Evolutionary conservation across 345 rosid genomes (phyloP).

Genomic region (Rhizophora apiculata): DNA sequence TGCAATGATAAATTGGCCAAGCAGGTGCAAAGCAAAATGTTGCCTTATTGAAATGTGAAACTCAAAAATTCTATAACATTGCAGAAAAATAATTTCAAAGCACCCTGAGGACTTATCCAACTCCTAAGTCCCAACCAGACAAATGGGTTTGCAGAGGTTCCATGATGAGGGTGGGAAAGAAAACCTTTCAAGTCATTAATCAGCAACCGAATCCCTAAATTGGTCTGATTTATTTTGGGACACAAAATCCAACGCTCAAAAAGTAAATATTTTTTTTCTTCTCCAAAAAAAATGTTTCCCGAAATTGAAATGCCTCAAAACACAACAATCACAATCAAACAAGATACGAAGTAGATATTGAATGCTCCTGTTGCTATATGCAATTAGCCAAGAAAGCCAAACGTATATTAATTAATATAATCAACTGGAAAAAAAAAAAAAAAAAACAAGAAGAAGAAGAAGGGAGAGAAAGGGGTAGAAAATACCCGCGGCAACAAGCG

Average conservation of each 20-base stretch:
- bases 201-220: too few species aligned
- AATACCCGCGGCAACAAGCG: constrained; percentile 81
- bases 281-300: background rate
- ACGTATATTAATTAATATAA: background rate
- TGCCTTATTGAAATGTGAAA: background rate
- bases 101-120: background rate
- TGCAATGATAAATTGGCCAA: background rate
- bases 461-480: too few species aligned
- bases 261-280: background rate
- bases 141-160: background rate
- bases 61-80: background rate
- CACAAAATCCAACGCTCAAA: background rate
- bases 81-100: background rate
- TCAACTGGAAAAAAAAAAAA: background rate
- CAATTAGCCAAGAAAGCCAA: background rate
- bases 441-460: background rate
- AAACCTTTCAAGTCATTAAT: too few species aligned
- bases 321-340: background rate
- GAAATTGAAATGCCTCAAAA: background rate
- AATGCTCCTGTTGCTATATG: background rate
- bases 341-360: background rate
- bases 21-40: background rate
- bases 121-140: background rate
- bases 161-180: too few species aligned
- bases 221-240: background rate